Percentiles rank a stretch among this genome's conserved stretches.
Evolutionary conservation across 1,139 yeast genomes (phyloP).

Genomic region (Tardiomyces depauwii): DNA sequence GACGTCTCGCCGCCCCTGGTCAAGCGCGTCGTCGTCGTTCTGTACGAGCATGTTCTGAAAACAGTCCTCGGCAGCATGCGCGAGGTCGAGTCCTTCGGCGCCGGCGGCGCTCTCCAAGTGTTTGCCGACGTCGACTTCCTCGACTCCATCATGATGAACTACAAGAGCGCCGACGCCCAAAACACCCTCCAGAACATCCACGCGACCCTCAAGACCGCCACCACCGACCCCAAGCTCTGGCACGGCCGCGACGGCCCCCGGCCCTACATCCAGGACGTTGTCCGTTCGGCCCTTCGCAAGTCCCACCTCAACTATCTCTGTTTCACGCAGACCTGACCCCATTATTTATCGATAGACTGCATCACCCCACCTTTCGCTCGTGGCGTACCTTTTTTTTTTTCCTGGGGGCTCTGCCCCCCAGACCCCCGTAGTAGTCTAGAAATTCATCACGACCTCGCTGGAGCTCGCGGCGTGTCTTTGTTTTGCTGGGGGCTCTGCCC

Average conservation of each 20-base stretch:
- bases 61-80: conserved; percentile 35
- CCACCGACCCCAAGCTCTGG: conserved; percentile 17
- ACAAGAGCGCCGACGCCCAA: conserved; percentile 21
- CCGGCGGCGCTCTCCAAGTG: conserved; percentile 28
- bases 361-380: too few relatives aligned
- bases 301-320: background rate
- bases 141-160: conserved; percentile 22
- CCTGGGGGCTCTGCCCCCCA: too few relatives aligned
- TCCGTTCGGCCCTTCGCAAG: background rate
- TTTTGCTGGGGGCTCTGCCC: too few relatives aligned
- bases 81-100: conserved; percentile 26
- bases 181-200: conserved; percentile 20
- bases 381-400: too few relatives aligned
- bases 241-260: background rate
- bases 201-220: conserved; percentile 18
- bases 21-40: conserved; percentile 32
- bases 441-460: too few relatives aligned
- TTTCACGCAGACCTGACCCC: background rate
- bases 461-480: too few relatives aligned
- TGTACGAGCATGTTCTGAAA: conserved; percentile 36
- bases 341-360: too few relatives aligned
- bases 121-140: conserved; percentile 31
- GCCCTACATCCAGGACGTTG: background rate
- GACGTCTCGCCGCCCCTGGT: conserved; percentile 38
- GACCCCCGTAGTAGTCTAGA: too few relatives aligned